Base-by-base conservation (phyloP, 345 rosid genomes). In the Gossypium rotundifolium region DNA sequence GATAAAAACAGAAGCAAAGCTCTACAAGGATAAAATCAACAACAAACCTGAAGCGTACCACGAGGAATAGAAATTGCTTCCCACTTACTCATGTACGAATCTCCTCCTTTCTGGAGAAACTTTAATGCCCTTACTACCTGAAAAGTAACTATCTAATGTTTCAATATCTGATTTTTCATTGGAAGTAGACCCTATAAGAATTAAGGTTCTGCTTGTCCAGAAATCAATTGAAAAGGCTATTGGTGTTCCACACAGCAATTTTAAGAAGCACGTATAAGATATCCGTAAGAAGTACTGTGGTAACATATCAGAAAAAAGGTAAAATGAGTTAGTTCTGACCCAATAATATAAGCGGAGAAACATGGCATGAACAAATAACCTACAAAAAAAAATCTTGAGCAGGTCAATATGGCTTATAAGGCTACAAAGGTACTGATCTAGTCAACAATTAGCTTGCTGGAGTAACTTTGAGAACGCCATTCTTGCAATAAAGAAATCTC, bases 1-100 rank as follows among this genome's bases (percentile, higher is more conserved):
- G 38, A 58, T 51, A n/a, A 22, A 75, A 64, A 67, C 29, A 42
- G 22, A 72, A 75, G 33, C 55, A 23, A 70, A 63, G 70, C 53
- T 57, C 58, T 16, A 58, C 63, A 74, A 54, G 74, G 77, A 63
- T 51, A 23, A 46, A 53, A 76, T 12, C 55, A 75, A 82, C 78
- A 79, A 85, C 95, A 83, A 79, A 94, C 98, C 97, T 94, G 97
- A 78, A 94, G 97, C 25, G 98, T 92, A 75, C 98, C 98, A 75
- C 98, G 96, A 70, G 94, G 93, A 73, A 94, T 87, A 72, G 84
- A 82, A 80, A 90, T 88, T 72, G 88, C 87, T 79, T 84, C 86
- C 88, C 93, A 91, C 75, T 85, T 86, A 64, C 84, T 76, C 53
- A 52, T 58, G 78, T 85, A 77, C n/a, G 84, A 82, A 70, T 84